Base-by-base conservation (phyloP, 2,329 filamentous ascomycete species). In the Hypoxylon sp. region DNA sequence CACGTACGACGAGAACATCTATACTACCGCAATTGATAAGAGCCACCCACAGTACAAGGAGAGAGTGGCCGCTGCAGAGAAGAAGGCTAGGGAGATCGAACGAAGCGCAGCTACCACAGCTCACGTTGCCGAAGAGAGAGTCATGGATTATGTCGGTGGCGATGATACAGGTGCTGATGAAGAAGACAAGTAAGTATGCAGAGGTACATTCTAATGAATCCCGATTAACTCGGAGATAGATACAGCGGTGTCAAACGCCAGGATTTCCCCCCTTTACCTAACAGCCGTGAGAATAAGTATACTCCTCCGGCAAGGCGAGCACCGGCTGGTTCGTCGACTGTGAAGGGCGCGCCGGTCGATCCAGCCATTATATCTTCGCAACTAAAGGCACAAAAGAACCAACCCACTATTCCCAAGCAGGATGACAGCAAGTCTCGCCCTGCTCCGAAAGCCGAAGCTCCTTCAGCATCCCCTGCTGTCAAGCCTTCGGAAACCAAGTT, bases 361-460 rank as follows among this genome's bases (percentile, higher is more conserved):
- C 93, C 93, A 67, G 93, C 94, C 35, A 97, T 97, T 76, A 97
- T 98, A 75, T 95, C 93, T 6, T 91, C 93, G n/a, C 91, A 94
- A 76, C 83, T 97, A 65, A 88, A 86, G 75, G 75, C 81, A 31
- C 83, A 84, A 62, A 84, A 83, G 72, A 74, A 76, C 50, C 80
- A 80, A 61, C 44, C 79, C 3, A 69, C 77, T 42, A 37, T 51
- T 2, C 70, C 79, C 1, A 83, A 81, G 65, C 66, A 75, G 4
- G 82, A 82, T 5, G 80, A 82, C 19, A 47, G 55, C 31, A 82
- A 81, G 64, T 53, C 67, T 13, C 72, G 70, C 27, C 52, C 73
- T 24, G 29, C 65, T 29, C 31, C 69, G 48, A 76, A 78, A 58
- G 68, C 69, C 47, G 73, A 78, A 35, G 63, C 70, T 6, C 42